Conservation (phyloP, 1,139 yeast genomes). For the Schwanniomyces etchellsii region DNA sequence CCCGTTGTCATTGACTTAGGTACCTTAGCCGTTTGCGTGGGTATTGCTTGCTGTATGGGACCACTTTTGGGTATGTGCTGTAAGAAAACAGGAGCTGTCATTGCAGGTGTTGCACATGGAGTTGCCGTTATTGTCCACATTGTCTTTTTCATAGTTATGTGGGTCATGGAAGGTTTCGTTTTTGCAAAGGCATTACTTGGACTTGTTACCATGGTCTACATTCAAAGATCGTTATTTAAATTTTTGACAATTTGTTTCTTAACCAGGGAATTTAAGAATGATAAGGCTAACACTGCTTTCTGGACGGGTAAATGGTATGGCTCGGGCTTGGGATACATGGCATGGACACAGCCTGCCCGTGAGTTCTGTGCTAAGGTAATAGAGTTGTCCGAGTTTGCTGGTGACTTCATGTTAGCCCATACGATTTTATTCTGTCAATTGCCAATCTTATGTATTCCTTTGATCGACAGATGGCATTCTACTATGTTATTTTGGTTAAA, state of each 20-base stretch:
- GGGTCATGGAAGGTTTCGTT: constrained; percentile 93
- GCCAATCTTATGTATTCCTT: constrained; percentile 82
- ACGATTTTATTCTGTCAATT: constrained; percentile 79
- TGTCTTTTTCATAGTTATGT: constrained; percentile 86
- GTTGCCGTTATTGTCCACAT: constrained; percentile 82
- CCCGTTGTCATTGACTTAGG: constrained; percentile 92
- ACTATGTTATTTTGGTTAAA: constrained; percentile 98
- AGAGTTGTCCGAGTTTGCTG: constrained; percentile 94
- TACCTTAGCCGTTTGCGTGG: constrained; percentile 66
- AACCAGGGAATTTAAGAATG: constrained; percentile 97
- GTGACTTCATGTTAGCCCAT: constrained; percentile 93
- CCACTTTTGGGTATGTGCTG: constrained; percentile 93
- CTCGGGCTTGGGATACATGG: constrained; percentile 90
- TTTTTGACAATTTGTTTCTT: constrained; percentile 70
- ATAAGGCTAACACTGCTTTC: constrained; percentile 95
- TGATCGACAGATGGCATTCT: constrained; percentile 96
- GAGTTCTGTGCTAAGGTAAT: constrained; percentile 92
- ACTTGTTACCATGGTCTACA: constrained; percentile 73
- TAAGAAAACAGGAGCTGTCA: constrained; percentile 94
- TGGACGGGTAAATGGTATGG: constrained; percentile 99
- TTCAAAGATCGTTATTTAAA: constrained; percentile 87
- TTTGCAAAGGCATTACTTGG: constrained; percentile 88
- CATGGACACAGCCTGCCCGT: constrained; percentile 94
- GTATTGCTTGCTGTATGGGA: constrained; percentile 94
- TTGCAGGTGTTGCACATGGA: constrained; percentile 98